Percentiles rank a stretch among this genome's conserved stretches.
Conservation (phyloP, 164 flowering plant genomes). For the Magnolia kwangsiensis region DNA sequence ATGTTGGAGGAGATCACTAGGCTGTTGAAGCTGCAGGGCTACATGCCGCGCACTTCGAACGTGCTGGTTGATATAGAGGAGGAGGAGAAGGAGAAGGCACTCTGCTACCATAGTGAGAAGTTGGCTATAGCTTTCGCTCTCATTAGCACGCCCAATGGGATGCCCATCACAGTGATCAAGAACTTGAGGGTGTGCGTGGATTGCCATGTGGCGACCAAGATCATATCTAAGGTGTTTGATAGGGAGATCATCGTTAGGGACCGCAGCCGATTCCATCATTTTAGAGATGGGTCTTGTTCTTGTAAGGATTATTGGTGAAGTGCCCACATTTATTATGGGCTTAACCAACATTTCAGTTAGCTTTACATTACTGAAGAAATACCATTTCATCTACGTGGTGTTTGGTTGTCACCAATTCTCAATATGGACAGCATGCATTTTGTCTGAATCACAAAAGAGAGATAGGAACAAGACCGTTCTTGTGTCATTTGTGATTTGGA, state of each 20-base stretch:
- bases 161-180: conserved; percentile 33
- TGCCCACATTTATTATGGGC: not conserved
- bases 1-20: conserved; percentile 28
- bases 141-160: conserved; percentile 17
- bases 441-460: too few species aligned
- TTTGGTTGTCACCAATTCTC: too few species aligned
- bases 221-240: conserved; percentile 26
- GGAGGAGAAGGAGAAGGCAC: conserved; percentile 34
- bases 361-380: not conserved
- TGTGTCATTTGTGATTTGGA: too few species aligned
- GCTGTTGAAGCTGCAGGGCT: conserved; percentile 28
- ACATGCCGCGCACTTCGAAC: conserved; percentile 27
- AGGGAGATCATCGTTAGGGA: conserved; percentile 34
- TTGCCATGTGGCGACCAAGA: conserved; percentile 32
- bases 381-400: not conserved
- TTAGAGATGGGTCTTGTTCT: conserved; percentile 34
- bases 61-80: conserved; percentile 37
- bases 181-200: conserved; percentile 34
- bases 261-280: conserved; percentile 37
- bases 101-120: conserved; percentile 39
- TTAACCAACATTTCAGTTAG: not conserved
- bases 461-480: too few species aligned
- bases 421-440: too few species aligned
- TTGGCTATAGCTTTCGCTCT: conserved; percentile 35
- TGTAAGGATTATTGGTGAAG: conserved; percentile 34